Percentiles rank a stretch among this genome's conserved stretches.
Conservation (phyloP, 2,329 filamentous ascomycete species). For the Penicillium occitanis region DNA sequence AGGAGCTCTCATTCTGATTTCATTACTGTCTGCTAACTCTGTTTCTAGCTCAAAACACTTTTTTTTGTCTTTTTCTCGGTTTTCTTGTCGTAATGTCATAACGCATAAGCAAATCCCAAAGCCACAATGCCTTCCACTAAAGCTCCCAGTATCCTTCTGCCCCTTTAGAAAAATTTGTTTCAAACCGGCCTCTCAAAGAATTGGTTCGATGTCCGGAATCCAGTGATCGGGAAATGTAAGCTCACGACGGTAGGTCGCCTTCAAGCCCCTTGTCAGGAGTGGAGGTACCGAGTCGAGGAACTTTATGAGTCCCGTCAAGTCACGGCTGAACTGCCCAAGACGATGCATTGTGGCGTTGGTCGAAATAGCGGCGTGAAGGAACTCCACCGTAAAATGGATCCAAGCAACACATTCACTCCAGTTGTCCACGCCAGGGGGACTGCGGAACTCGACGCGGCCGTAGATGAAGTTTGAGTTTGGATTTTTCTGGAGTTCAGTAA, state of each 20-base stretch:
- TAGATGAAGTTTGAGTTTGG: background rate
- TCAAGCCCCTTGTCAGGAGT: background rate
- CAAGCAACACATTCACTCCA: slow-evolving; percentile 5
- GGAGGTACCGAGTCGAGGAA: slow-evolving; percentile 4
- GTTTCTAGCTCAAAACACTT: background rate
- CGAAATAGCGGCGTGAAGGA: slow-evolving; percentile 2
- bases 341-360: background rate
- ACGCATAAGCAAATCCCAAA: background rate
- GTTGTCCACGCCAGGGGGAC: slow-evolving; percentile 1
- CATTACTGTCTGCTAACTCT: background rate
- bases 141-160: background rate
- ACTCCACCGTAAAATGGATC: slow-evolving; percentile 8
- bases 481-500: background rate
- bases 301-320: background rate
- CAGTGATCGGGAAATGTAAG: background rate
- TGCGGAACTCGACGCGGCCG: slow-evolving; percentile 4
- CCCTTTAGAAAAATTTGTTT: background rate
- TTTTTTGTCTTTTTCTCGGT: background rate
- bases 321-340: background rate
- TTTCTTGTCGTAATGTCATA: background rate
- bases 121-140: background rate
- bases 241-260: background rate
- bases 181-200: background rate
- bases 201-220: background rate
- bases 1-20: background rate